These are phyloP conservation scores for Euryodendron excelsum DNA, from an alignment of 148 eudicot species.

Conservation along the genomic window DNA sequence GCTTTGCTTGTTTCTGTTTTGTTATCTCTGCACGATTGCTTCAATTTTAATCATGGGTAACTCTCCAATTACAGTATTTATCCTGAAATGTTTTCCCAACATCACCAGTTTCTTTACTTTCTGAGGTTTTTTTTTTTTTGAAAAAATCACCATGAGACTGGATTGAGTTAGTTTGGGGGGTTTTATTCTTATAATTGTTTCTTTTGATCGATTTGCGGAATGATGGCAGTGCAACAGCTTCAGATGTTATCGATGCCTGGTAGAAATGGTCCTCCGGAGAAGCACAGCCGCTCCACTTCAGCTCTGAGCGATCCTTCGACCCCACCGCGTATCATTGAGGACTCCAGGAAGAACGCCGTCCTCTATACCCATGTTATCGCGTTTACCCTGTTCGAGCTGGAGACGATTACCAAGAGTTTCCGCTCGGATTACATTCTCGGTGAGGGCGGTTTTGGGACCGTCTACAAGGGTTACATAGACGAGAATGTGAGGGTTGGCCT, in stretches of 20 bases:
- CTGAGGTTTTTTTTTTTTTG: no score
- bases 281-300: slow-evolving; percentile 57
- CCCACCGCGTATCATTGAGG: slow-evolving; percentile 52
- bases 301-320: slow-evolving; percentile 74
- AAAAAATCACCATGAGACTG: no score
- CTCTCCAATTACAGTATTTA: no score
- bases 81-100: no score
- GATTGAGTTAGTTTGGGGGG: not conserved
- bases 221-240: slow-evolving; percentile 65
- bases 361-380: slow-evolving; percentile 86
- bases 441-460: slow-evolving; percentile 93
- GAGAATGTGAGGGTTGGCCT: slow-evolving; percentile 93
- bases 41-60: no score
- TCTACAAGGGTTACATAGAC: slow-evolving; percentile 91
- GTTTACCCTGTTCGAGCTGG: slow-evolving; percentile 80
- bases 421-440: slow-evolving; percentile 92
- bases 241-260: slow-evolving; percentile 40
- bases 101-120: no score
- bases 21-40: no score
- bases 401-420: slow-evolving; percentile 93
- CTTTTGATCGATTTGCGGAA: no score
- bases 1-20: no score
- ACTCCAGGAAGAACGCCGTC: slow-evolving; percentile 57
- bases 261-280: slow-evolving; percentile 29
- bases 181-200: not conserved